Base-by-base conservation (phyloP, 306 rosid species). In the Trifolium pratense region DNA sequence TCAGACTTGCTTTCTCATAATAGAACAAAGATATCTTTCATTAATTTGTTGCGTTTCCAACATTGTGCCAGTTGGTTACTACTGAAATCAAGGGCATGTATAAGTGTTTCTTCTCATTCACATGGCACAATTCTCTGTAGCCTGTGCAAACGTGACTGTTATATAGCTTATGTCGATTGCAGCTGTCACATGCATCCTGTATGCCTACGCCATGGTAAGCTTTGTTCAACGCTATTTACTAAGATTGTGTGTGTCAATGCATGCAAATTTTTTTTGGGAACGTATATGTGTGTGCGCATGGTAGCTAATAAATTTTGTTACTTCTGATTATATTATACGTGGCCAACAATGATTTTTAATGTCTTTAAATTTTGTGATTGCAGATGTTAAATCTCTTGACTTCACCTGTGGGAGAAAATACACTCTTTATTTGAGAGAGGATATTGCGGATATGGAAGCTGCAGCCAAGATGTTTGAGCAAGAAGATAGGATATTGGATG, bases 201-300 rank as follows among this genome's bases (percentile, higher is more conserved):
- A 56, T 95, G 99, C 87, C 89, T 95, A 78, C 97, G 92, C 34
- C 99, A 95, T 72, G 97, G 99, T 95, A 88, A 75, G 87, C 73
- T 73, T 61, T 75, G 43, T 58, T 64, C 32, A 31, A 15, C 70
- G 34, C 63, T 66, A 51, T 76, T 31, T 66, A 66, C 32, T 46
- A 42, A 13, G 2, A 34, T 0, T 15, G 55, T 64, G 32, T 65
- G 53, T 45, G 42, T 66, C 36, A 21, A 42, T 23, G 53, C 52
- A 65, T 65, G 20, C 55, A 6, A 39, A 12, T 65, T 14, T 20
- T 21, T 65, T 32, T 42, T 66, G 36, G 51, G 20, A 66, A 42
- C 6, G 31, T 64, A n/a, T n/a, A n/a, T n/a, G n/a, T n/a, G n/a
- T n/a, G n/a, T n/a, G n/a, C n/a, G n/a, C n/a, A n/a, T n/a, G n/a